Evolutionary conservation across 305 asterid species (phyloP), one percentile per base, ranked within the genome.

Genomic region (Fraxinus baroniana): DNA sequence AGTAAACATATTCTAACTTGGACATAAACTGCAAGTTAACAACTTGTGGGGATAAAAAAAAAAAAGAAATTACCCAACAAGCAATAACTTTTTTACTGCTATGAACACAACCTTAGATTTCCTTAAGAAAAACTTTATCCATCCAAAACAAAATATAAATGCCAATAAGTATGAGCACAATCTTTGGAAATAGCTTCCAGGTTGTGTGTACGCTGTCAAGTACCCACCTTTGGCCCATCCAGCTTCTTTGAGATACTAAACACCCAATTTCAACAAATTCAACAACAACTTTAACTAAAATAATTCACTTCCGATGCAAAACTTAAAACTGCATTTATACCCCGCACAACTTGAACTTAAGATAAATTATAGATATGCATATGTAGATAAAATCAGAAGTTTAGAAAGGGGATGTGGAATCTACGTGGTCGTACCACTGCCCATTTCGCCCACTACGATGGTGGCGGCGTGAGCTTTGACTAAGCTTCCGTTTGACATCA

Each of bases 151-250:
- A 28, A 68, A 28, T 12, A 68, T 68, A 24, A 1, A 37, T 26
- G 74, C 74, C 9, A 9, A 28, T 68, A 7, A 8, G 18, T 4
- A 26, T 28, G 18, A 8, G 18, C 32, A 18, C 70, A 28, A 20
- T 20, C 24, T 35, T 32, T 72, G 73, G 1, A 64, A n/a, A 60
- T 1, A 60, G 72, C 98, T 94, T 84, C 99, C 89, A 0, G 98
- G 99, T 83, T 96, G 98, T 2, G 98, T 96, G 85, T 97, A 94
- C 0, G 97, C 98, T 75, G 94, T 93, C 88, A 96, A 78, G 57
- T 93, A 94, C 18, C 99, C 98, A 84, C 92, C 95, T 78, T 94
- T 97, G 7, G 97, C 99, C 98, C 37, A 94, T 41, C 98, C 99
- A 64, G 93, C 97, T 89, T 93, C 97, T 85, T 94, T 92, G 88